phyloP scores from a whole-genome alignment of 495 filamentous ascomycete species.

The Aspergillus ostianus region DNA sequence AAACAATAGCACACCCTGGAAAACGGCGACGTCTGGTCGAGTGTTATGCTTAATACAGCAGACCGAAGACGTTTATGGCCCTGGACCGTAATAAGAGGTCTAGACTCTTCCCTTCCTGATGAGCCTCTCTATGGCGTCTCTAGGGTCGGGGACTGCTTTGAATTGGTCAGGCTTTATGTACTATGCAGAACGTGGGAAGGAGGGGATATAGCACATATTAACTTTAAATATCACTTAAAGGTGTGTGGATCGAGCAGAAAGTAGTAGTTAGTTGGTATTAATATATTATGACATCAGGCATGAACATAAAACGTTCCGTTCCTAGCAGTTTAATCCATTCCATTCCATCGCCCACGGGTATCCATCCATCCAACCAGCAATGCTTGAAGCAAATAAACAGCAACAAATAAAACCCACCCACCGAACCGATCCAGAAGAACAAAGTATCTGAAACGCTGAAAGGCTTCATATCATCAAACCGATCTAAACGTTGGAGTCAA shows the following conservation, averaged over 20 bases:
- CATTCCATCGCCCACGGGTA: background rate
- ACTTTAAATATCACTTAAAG: too few species aligned
- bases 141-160: too few species aligned
- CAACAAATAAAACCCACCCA: background rate
- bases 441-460: background rate
- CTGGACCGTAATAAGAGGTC: too few species aligned
- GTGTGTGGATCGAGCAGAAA: background rate
- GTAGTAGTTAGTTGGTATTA: background rate
- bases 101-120: too few species aligned
- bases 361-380: background rate
- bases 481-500: background rate
- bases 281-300: background rate
- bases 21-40: too few species aligned
- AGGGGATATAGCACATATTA: too few species aligned
- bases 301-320: background rate
- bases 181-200: too few species aligned
- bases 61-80: too few species aligned
- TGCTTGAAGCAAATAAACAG: background rate
- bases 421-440: background rate
- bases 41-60: too few species aligned
- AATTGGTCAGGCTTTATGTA: too few species aligned
- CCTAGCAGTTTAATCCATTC: background rate
- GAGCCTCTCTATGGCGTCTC: too few species aligned
- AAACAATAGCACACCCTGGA: too few species aligned
- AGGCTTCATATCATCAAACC: background rate